Percentiles rank a stretch among this genome's conserved stretches.
Evolutionary conservation across 2,329 filamentous ascomycete species (phyloP).

Genomic region (Podosphaera leucotricha): DNA sequence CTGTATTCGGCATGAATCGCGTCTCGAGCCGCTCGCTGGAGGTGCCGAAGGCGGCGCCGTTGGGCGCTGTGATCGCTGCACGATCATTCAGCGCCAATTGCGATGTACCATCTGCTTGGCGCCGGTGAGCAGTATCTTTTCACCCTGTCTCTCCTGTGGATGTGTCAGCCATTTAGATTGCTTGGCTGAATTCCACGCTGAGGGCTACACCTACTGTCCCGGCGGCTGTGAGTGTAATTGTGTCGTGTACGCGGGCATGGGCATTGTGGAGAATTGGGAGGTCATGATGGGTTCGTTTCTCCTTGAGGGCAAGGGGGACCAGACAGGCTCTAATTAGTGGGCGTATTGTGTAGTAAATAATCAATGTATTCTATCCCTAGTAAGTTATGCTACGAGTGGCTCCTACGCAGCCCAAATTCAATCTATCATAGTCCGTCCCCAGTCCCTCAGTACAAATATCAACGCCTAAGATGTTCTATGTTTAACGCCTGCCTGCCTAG

Average conservation of each 20-base stretch:
- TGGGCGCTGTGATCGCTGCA: conserved; percentile 26
- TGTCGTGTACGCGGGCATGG: conserved; percentile 29
- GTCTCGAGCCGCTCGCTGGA: conserved; percentile 30
- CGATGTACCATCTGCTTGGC: conserved; percentile 39
- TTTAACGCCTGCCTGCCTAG: background rate
- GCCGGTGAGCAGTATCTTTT: conserved; percentile 33
- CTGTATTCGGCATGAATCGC: conserved; percentile 36
- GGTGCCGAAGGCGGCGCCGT: conserved; percentile 21
- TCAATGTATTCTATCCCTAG: background rate
- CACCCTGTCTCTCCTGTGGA: conserved; percentile 37
- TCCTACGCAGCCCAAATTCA: background rate
- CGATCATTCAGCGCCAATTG: conserved; percentile 30
- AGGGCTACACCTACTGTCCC: conserved; percentile 28
- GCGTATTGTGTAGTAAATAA: conserved; percentile 1
- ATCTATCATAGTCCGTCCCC: background rate
- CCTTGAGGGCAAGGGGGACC: background rate
- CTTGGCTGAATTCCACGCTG: conserved; percentile 11
- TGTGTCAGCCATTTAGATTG: conserved; percentile 37
- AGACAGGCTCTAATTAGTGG: conserved; percentile 3
- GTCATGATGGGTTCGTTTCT: conserved; percentile 22
- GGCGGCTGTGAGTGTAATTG: conserved; percentile 43
- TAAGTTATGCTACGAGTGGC: background rate
- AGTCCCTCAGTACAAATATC: background rate
- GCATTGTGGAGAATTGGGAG: conserved; percentile 36
- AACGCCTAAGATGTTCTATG: background rate